Base-by-base conservation (phyloP, 192 early-diverging fungal genomes). In the Entophlyctis luteolus region DNA sequence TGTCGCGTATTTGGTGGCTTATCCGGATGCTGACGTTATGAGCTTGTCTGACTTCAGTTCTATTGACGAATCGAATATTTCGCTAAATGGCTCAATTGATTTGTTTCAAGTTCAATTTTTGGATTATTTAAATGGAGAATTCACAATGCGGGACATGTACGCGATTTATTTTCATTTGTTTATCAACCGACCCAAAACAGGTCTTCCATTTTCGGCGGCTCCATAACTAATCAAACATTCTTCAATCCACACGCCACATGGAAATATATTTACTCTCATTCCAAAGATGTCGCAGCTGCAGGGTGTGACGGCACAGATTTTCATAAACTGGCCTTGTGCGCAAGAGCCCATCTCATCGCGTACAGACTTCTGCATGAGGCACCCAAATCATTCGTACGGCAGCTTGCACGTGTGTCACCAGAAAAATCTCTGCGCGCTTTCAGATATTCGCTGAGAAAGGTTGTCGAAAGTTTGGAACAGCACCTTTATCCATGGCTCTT, bases 111-210 rank as follows among this genome's bases (percentile, higher is more conserved):
- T 47, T 25, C 46, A 63, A 22, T 49, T 63, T 18, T n/a, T 63
- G 10, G 60, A 63, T 34, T 63, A 49, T 63, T 25, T 63, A 1
- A 63, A 63, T 34, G 48, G 48, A 45, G 48, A 63, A 49, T 27
- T 14, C 18, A 48, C 47, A 12, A 33, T 8, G 32, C 5, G 8
- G 6, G 54, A 55, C 12, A 55, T 29, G 54, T 55, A 16, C 18
- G 10, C n/a, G n/a, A n/a, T n/a, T n/a, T n/a, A n/a, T n/a, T n/a
- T n/a, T n/a, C n/a, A n/a, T n/a, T n/a, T n/a, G n/a, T n/a, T n/a
- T n/a, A n/a, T n/a, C n/a, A n/a, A n/a, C n/a, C n/a, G n/a, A n/a
- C n/a, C n/a, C n/a, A n/a, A n/a, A n/a, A n/a, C n/a, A n/a, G n/a
- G n/a, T n/a, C n/a, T n/a, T n/a, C n/a, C n/a, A n/a, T 42, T 8